phyloP scores from a whole-genome alignment of 176 grass and related monocot species.

The Eragrostis curvula region DNA sequence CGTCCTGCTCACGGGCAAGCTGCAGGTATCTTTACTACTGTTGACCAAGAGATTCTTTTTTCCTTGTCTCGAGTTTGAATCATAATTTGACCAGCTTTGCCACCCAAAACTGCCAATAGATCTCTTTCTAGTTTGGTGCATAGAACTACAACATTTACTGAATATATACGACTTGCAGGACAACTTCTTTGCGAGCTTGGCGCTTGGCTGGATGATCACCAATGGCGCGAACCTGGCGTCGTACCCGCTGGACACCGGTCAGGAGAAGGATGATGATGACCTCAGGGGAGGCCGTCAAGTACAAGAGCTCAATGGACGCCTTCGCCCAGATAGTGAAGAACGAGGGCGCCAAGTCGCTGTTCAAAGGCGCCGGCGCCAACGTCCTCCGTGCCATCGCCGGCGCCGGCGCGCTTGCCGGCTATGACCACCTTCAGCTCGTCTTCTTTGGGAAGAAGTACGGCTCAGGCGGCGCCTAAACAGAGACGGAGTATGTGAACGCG shows the following conservation, averaged over 20 bases:
- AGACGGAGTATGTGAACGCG: neutral
- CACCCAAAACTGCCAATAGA: too few species aligned
- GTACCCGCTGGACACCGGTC: constrained; percentile 37
- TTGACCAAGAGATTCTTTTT: too few species aligned
- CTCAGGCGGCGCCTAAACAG: constrained; percentile 47
- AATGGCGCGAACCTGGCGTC: constrained; percentile 17
- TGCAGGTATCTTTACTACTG: neutral
- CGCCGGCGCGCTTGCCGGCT: constrained; percentile 35
- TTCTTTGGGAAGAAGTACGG: constrained; percentile 66
- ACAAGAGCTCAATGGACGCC: constrained; percentile 33
- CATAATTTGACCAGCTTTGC: too few species aligned
- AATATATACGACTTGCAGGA: neutral
- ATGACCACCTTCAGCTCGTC: constrained; percentile 69
- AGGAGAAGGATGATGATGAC: constrained; percentile 51
- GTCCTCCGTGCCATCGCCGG: constrained; percentile 38
- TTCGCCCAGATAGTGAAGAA: constrained; percentile 41
- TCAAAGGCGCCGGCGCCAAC: constrained; percentile 45
- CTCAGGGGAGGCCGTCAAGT: constrained; percentile 37
- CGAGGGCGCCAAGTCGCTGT: constrained; percentile 36
- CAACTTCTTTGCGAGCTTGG: constrained; percentile 39
- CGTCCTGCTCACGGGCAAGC: constrained; percentile 48
- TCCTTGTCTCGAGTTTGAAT: too few species aligned
- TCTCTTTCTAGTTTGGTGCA: too few species aligned
- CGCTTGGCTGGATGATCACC: constrained; percentile 36
- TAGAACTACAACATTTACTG: too few species aligned